Base-by-base conservation (phyloP, 2,329 filamentous ascomycete species). In the Aspergillus pseudotamarii region DNA sequence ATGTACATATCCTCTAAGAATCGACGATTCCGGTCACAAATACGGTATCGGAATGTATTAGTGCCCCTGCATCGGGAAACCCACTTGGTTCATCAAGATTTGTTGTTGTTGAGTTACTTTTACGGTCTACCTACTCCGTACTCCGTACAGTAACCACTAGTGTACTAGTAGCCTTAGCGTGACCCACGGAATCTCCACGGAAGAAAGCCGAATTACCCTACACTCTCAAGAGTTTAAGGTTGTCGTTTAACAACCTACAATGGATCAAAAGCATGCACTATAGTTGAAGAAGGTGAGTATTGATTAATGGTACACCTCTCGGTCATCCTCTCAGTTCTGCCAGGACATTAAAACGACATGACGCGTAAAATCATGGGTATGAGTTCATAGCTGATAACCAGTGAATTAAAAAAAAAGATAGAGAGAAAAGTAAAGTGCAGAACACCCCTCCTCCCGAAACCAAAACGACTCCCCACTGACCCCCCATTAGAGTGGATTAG, bases 341-440 rank as follows among this genome's bases (percentile, higher is more conserved):
- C 14, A 28, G 10, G 48, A 26, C 50, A 60, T 60, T 60, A 60
- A 54, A 54, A 30, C 21, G 51, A 60, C 58, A 60, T 60, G 48
- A 60, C 48, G 50, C 58, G 48, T 60, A 60, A 60, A 38, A 51
- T 51, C 58, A 45, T 60, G 58, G 58, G 58, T 60, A 60, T 60
- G 51, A 55, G 51, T 36, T 55, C 51, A 55, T 38, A 21, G 51
- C 30, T 16, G 51, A 55, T 9, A 38, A 38, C 12, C n/a, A 55
- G 30, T 54, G 19, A 38, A 26, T 38, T 11, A 55, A 10, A n/a
- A n/a, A 34, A 16, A 30, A 50, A 4, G 4, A 21, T 30, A 19
- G n/a, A 28, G 8, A 30, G 19, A 51, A 51, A 26, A 26, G 12
- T 46, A 46, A 23, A 12, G 11, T 14, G 48, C 48, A 32, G 28